Conservation (phyloP, 139 green algal genomes). For the Chlorella sp. region DNA sequence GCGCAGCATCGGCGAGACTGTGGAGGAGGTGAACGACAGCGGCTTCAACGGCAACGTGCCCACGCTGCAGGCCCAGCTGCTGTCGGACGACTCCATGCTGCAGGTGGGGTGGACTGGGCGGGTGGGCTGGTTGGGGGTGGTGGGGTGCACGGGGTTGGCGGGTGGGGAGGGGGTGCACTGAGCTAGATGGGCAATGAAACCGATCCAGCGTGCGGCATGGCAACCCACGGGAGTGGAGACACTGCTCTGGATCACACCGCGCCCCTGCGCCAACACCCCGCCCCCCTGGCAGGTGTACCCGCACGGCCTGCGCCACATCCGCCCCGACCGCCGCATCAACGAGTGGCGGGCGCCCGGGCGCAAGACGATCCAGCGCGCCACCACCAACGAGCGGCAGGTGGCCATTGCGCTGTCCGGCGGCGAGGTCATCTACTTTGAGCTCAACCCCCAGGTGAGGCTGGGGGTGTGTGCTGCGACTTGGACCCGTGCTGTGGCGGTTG, state of each 20-base stretch:
- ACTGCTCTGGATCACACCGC: no score
- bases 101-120: constrained; percentile 53
- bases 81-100: constrained; percentile 93
- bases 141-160: background rate
- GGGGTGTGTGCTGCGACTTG: no score
- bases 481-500: no score
- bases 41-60: constrained; percentile 88
- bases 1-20: constrained; percentile 93
- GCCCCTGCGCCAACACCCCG: background rate
- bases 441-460: constrained; percentile 67
- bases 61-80: constrained; percentile 83
- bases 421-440: constrained; percentile 97
- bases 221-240: no score
- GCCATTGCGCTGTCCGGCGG: constrained; percentile 88
- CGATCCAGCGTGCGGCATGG: no score
- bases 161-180: background rate
- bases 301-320: constrained; percentile 92
- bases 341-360: constrained; percentile 95
- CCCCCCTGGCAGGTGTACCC: constrained; percentile 78
- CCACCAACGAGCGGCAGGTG: constrained; percentile 86
- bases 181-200: no score
- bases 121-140: background rate
- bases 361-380: constrained; percentile 63
- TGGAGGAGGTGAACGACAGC: constrained; percentile 96
- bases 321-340: constrained; percentile 89